phyloP scores from a whole-genome alignment of 352 stramenopile species.

The Pythium periplocum region DNA sequence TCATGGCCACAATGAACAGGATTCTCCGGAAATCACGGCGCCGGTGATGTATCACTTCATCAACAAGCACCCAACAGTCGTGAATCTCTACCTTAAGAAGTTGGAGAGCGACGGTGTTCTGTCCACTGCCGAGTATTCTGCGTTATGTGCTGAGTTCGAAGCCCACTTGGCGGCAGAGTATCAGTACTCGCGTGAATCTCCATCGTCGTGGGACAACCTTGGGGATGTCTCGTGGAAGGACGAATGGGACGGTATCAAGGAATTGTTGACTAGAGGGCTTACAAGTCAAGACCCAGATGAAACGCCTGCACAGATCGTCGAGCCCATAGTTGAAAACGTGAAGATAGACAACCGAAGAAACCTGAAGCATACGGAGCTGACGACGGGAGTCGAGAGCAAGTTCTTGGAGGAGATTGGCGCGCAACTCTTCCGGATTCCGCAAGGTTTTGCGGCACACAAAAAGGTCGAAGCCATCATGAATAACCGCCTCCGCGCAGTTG shows the following conservation, averaged over 20 bases:
- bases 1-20: constrained; percentile 98
- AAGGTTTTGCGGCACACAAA: constrained; percentile 79
- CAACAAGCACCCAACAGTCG: constrained; percentile 77
- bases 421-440: constrained; percentile 74
- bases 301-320: background rate
- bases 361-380: constrained; percentile 24
- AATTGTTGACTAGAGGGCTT: constrained; percentile 5
- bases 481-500: constrained; percentile 69
- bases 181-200: constrained; percentile 56
- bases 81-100: constrained; percentile 74
- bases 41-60: constrained; percentile 90
- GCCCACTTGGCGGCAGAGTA: constrained; percentile 60
- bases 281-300: background rate
- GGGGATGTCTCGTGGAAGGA: constrained; percentile 63
- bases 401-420: constrained; percentile 71
- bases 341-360: constrained; percentile 4
- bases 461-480: constrained; percentile 87
- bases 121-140: constrained; percentile 32
- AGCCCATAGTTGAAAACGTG: constrained; percentile 6
- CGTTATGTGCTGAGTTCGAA: constrained; percentile 63
- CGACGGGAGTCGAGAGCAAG: constrained; percentile 64
- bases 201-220: constrained; percentile 77
- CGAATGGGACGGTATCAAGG: constrained; percentile 43
- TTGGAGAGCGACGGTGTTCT: constrained; percentile 53
- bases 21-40: constrained; percentile 85